phyloP scores from a whole-genome alignment of 2,329 filamentous ascomycete genomes.

The Emergomyces pasteurianus region DNA sequence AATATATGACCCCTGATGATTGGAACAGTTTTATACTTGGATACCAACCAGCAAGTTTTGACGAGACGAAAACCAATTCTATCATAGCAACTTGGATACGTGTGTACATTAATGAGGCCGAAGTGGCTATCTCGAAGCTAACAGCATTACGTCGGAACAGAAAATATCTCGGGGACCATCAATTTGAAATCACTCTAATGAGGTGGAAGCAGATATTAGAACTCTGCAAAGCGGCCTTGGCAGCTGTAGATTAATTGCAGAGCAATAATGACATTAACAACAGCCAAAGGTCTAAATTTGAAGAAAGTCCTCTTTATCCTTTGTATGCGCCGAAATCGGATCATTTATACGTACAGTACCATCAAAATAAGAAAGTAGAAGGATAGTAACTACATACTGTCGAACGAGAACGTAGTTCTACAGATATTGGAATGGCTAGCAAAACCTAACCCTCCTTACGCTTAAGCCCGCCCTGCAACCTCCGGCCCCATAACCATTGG shows the following conservation, averaged over 20 bases:
- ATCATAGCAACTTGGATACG: conserved; percentile 27
- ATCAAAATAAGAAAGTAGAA: not conserved
- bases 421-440: not conserved
- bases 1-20: conserved; percentile 26
- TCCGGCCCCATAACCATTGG: conserved; percentile 16
- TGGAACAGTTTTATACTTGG: conserved; percentile 32
- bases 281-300: not conserved
- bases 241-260: not conserved
- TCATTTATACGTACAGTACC: not conserved
- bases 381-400: not conserved
- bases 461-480: not conserved
- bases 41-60: conserved; percentile 19
- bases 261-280: not conserved
- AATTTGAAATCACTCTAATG: conserved; percentile 19
- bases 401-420: not conserved
- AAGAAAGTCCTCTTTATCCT: not conserved
- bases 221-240: conserved; percentile 20
- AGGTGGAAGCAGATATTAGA: conserved; percentile 30
- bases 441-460: not conserved
- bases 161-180: conserved; percentile 11
- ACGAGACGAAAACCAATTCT: conserved; percentile 19
- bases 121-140: conserved; percentile 15
- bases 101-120: conserved; percentile 24
- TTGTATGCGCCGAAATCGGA: not conserved
- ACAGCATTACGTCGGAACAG: not conserved